A percentile compares a stretch with the other conserved stretches of the same genome.
Conservation (phyloP, 2,329 filamentous ascomycete genomes). For the Amauroascus niger region DNA sequence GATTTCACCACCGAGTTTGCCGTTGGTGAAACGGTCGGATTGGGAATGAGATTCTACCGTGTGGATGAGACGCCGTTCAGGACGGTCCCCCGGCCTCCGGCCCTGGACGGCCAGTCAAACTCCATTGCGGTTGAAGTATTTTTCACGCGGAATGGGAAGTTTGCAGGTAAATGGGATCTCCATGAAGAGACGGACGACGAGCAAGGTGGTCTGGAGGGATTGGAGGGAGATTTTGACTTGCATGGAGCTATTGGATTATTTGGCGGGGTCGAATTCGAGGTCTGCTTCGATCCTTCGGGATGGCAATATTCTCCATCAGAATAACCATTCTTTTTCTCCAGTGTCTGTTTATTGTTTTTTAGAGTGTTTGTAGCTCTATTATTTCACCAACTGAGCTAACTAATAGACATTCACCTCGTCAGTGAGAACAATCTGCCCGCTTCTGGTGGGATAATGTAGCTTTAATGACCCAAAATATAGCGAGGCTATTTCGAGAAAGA, state of each 20-base stretch:
- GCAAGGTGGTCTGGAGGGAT: slow-evolving; percentile 51
- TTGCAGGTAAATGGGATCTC: slow-evolving; percentile 47
- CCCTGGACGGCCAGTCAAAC: slow-evolving; percentile 2
- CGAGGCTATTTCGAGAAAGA: too few species aligned
- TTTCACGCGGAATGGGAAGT: slow-evolving; percentile 49
- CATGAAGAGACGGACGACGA: slow-evolving; percentile 50
- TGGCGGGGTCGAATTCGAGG: slow-evolving; percentile 53
- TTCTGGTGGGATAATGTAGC: too few species aligned
- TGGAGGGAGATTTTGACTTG: slow-evolving; percentile 59
- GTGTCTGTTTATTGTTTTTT: not conserved
- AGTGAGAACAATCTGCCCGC: too few species aligned
- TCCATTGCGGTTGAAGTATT: slow-evolving; percentile 44
- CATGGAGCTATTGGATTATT: slow-evolving; percentile 53
- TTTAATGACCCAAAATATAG: too few species aligned
- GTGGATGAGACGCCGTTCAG: slow-evolving; percentile 32
- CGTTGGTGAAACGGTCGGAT: slow-evolving; percentile 47
- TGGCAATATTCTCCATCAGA: slow-evolving; percentile 38
- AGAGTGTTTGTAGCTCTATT: not conserved
- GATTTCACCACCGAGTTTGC: slow-evolving; percentile 48
- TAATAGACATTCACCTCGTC: too few species aligned
- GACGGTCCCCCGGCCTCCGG: slow-evolving; percentile 2
- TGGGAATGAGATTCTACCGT: slow-evolving; percentile 47
- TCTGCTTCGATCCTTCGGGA: slow-evolving; percentile 40
- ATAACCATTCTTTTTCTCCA: not conserved
- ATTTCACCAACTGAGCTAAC: too few species aligned